Evolutionary conservation across 2,329 filamentous ascomycete genomes (phyloP), one percentile per base, ranked within the genome.

Genomic region (Cercospora zeae-maydis): DNA sequence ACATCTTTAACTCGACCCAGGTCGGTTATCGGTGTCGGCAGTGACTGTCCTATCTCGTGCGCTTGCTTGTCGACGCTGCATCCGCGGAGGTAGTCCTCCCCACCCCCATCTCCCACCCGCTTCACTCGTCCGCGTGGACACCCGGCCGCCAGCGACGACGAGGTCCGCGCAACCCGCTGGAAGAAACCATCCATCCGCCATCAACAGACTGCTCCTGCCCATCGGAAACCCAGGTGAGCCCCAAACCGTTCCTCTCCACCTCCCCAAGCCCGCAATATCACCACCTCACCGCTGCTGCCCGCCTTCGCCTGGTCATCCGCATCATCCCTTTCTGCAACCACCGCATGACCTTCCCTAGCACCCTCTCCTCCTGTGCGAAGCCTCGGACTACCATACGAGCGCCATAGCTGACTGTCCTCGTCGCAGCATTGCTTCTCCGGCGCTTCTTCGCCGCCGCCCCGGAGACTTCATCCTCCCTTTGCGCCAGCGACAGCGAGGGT

Each of bases 401-500:
- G 33, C 36, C 58, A 53, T 57, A 27, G 34, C 63, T 64, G 59
- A 62, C 59, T 34, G 19, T 30, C 42, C 3, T 58, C 31, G 55
- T 61, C 52, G 37, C 62, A 64, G 63, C 37, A 30, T 37, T 16
- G 61, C 31, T 42, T 16, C 16, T 42, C 27, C 55, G 30, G 36
- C 59, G 49, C 33, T 33, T 62, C 58, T 39, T 52, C 60, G 53
- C 45, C 57, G 56, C 52, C 54, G 49, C 59, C 52, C 59, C 62
- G 63, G 34, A 55, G 55, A 60, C 57, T 51, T 37, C 54, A 36
- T 65, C 55, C 42, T 63, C 56, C 59, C 63, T 64, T 71, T 74
- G 71, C 73, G 73, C 71, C 72, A 70, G 71, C 71, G 68, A 59
- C 68, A 61, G 62, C 66, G 67, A 68, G 66, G 61, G 36, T 52